Percentiles rank a stretch among this genome's conserved stretches.
These are phyloP conservation scores for Herpotrichia juniperi DNA, from an alignment of 2,329 filamentous ascomycete genomes.

Conservation along the genomic window DNA sequence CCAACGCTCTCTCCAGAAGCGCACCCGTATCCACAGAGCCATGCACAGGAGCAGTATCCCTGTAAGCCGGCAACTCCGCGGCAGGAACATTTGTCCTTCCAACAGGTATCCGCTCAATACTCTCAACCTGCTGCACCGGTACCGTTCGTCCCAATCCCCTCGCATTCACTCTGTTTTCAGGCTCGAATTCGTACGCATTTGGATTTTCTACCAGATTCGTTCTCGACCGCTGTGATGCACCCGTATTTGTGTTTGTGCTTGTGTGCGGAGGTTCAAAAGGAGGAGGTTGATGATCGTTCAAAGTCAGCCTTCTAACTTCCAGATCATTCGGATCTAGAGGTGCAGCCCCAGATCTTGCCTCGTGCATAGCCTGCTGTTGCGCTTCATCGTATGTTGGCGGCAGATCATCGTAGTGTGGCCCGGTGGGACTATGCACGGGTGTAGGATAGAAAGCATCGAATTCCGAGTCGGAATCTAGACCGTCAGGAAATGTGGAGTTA, in stretches of 20 bases:
- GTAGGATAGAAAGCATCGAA: constrained; percentile 32
- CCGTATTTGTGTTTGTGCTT: constrained; percentile 14
- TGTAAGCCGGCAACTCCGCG: not conserved
- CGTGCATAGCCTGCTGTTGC: constrained; percentile 33
- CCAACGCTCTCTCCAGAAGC: constrained; percentile 28
- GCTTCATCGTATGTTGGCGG: constrained; percentile 47
- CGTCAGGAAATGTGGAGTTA: constrained; percentile 35
- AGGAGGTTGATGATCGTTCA: constrained; percentile 9
- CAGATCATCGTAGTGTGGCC: constrained; percentile 43
- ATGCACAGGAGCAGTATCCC: not conserved
- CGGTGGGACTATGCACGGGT: constrained; percentile 35
- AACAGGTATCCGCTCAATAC: constrained; percentile 28
- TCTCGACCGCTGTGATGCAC: constrained; percentile 17
- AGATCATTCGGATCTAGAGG: constrained; percentile 34
- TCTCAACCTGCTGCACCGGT: constrained; percentile 31
- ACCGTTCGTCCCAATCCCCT: constrained; percentile 23
- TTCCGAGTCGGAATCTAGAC: constrained; percentile 35
- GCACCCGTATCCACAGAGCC: constrained; percentile 14
- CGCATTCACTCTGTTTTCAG: constrained; percentile 19
- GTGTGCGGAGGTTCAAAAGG: not conserved
- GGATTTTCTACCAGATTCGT: constrained; percentile 6
- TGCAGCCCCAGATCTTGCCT: constrained; percentile 32
- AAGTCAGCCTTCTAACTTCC: constrained; percentile 20
- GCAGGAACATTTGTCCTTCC: constrained; percentile 16
- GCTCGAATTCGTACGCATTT: constrained; percentile 17